Base-by-base conservation (phyloP, 805 yeast genomes). In the Starmera pachycereana region DNA sequence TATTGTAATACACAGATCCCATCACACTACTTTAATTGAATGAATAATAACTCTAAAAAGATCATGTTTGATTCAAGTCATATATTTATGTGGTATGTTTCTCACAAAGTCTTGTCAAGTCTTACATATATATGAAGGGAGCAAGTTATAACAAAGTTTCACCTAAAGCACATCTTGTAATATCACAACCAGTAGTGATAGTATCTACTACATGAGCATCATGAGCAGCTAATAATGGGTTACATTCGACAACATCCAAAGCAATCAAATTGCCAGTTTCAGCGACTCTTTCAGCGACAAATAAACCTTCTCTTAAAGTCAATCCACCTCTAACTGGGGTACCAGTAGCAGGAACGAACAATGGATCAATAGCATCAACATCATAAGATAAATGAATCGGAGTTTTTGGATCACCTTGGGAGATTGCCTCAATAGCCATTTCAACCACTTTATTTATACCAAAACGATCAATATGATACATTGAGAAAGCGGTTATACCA, bases 261-360 rank as follows among this genome's bases (percentile, higher is more conserved):
- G 95, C 92, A 10, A 80, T 79, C 46, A 90, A 72, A 49, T 78
- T 75, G n/a, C 96, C 96, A 25, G 95, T 76, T 54, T 78, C 86
- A 8, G 96, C 96, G 29, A 89, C 69, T 48, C 90, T 92, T 65
- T 90, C 98, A 44, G 89, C 92, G 40, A 90, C 63, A 58, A 82
- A 90, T 58, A 92, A 72, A 37, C 96, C 97, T 64, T 90, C 98
- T 65, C 98, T 76, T 61, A 90, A 72, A 8, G 96, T 81, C 48
- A 90, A 69, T 4, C 98, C 98, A 48, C 97, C 97, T 60, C 95
- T 79, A 12, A 90, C 98, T 34, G 97, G 90, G 1, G 98, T 92
- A 40, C 98, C 98, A 1, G 98, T 90, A 32, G 97, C 95, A 14
- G 96, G 97, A 12, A 92, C 96, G 56, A 69, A 88, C 45, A 78